Conservation (phyloP, 352 stramenopile genomes). For the Phytophthora brassicae region DNA sequence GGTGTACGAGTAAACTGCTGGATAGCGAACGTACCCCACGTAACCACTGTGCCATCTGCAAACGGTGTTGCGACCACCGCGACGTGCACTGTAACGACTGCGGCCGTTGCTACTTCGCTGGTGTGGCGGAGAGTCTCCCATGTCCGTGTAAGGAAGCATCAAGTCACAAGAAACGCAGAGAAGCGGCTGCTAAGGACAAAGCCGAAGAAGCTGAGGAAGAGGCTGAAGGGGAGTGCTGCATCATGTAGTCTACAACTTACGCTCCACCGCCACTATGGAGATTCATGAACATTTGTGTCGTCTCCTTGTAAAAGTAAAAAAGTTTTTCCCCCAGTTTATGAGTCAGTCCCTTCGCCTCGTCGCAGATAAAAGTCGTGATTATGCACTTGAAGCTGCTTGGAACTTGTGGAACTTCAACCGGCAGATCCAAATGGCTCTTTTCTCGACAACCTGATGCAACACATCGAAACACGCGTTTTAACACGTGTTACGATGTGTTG, state of each 20-base stretch:
- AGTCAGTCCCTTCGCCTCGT: constrained; percentile 15
- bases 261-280: constrained; percentile 22
- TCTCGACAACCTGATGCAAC: constrained; percentile 8
- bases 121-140: constrained; percentile 71
- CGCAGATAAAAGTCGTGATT: constrained; percentile 19
- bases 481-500: too few relatives aligned
- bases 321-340: constrained; percentile 11
- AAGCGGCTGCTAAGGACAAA: constrained; percentile 40
- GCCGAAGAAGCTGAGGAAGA: constrained; percentile 58
- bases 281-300: constrained; percentile 22
- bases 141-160: constrained; percentile 77
- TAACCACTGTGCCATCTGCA: constrained; percentile 87
- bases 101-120: constrained; percentile 83
- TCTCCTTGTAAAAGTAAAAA: constrained; percentile 28
- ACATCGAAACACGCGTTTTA: constrained; percentile 14
- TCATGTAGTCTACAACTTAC: constrained; percentile 58
- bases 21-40: constrained; percentile 71
- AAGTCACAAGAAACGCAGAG: constrained; percentile 56
- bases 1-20: constrained; percentile 82
- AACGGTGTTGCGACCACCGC: constrained; percentile 84
- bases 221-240: constrained; percentile 76
- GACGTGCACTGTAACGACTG: constrained; percentile 86
- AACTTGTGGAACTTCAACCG: constrained; percentile 11
- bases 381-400: constrained; percentile 14
- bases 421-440: too few relatives aligned